Conservation (phyloP, 192 early-diverging fungal species). For the Chytriomyces confervae region DNA sequence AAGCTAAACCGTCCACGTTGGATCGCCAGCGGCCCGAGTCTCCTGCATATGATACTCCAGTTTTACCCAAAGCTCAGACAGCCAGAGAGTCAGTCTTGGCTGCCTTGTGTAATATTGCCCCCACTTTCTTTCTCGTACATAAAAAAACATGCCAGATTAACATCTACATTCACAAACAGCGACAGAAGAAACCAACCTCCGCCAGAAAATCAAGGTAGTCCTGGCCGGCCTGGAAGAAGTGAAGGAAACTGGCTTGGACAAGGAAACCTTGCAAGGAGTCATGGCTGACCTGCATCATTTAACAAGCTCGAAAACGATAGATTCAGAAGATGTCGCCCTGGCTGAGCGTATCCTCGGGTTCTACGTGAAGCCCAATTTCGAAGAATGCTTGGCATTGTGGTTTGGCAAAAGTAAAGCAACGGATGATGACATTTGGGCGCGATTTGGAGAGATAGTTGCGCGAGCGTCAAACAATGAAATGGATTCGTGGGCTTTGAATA, state of each 20-base stretch:
- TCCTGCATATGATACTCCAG: not conserved
- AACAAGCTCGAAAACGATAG: not conserved
- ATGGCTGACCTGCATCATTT: not conserved
- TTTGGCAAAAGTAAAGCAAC: conserved; percentile 1
- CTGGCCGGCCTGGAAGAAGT: not conserved
- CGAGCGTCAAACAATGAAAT: not conserved
- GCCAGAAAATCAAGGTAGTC: not conserved
- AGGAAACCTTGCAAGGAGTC: not conserved
- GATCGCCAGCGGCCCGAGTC: not conserved
- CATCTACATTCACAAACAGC: not conserved
- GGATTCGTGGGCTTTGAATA: conserved; percentile 4
- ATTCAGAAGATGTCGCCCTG: not conserved
- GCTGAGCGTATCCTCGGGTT: not conserved
- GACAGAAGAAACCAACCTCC: not conserved
- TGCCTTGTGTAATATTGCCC: not conserved
- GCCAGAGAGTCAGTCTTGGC: not conserved
- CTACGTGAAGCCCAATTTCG: not conserved
- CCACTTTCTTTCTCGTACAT: not conserved
- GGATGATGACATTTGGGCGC: not conserved
- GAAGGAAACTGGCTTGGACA: not conserved
- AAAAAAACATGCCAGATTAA: not conserved
- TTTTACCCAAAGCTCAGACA: not conserved
- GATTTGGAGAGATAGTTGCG: not conserved
- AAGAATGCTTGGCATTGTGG: conserved; percentile 1
- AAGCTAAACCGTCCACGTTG: not conserved